Evolutionary conservation across 2,329 filamentous ascomycete species (phyloP), one percentile per base, ranked within the genome.

Genomic region (Didymosphaeria variabile): DNA sequence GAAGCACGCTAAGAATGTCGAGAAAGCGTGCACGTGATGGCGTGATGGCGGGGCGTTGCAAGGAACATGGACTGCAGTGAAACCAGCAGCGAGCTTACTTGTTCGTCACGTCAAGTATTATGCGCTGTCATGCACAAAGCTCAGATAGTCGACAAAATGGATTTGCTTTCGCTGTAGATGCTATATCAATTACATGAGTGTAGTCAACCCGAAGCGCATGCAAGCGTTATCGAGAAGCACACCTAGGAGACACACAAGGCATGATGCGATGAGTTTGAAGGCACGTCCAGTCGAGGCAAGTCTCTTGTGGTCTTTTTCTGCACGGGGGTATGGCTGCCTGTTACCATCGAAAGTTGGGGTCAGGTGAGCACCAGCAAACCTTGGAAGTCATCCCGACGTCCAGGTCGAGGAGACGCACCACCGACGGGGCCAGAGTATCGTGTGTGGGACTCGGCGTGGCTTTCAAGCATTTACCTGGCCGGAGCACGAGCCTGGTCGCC

Each of bases 361-460:
- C 50, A 53, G 36, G 36, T 53, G 50, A 53, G 34, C 29, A 19
- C 42, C n/a, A 19, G 19, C 49, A 34, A 29, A 29, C 26, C 26
- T 29, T 29, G 26, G 26, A 29, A 42, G 9, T 53, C 15, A 3
- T 17, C n/a, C 34, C 50, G 34, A 17, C 21, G 32, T 38, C 36
- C 50, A 40, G 50, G 21, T 21, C 17, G 17, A 38, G 32, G n/a
- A 51, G 31, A 44, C 36, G 36, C 51, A 54, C 51, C 29, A 31
- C 38, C 34, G 15, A n/a, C 38, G 51, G 51, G 49, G 8, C 51
- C 21, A 13, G 19, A 29, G 40, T 17, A 55, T 45, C 40, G 38
- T 55, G 31, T 36, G 42, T 46, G 42, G 53, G 53, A 55, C 42
- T 47, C 32, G 29, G 53, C 53, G 53, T 55, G 53, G 42, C 53